These are phyloP conservation scores for Penicillium paradoxum DNA, from an alignment of 495 filamentous ascomycete genomes.

Conservation along the genomic window DNA sequence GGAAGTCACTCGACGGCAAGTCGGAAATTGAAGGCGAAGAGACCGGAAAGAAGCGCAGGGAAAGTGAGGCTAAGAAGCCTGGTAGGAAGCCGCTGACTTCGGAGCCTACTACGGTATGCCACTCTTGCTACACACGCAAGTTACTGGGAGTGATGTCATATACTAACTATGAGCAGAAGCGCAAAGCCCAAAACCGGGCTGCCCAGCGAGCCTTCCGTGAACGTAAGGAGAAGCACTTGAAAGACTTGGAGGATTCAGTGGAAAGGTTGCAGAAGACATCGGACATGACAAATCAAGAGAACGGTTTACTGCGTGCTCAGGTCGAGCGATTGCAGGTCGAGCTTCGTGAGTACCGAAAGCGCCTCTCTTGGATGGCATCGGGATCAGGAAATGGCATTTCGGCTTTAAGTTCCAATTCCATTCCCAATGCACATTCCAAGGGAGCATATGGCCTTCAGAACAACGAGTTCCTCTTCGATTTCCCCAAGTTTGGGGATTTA, in stretches of 20 bases:
- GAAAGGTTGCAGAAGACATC: constrained; percentile 86
- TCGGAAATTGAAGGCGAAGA: constrained; percentile 65
- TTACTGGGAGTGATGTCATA: background rate
- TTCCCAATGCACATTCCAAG: constrained; percentile 32
- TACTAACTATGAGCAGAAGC: constrained; percentile 70
- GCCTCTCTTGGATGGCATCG: constrained; percentile 55
- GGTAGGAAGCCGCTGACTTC: constrained; percentile 93
- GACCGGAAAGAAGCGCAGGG: constrained; percentile 70
- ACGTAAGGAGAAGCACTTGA: constrained; percentile 95
- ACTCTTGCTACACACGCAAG: background rate
- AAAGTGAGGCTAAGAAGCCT: constrained; percentile 87
- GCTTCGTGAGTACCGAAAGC: constrained; percentile 83
- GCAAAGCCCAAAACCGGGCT: constrained; percentile 96
- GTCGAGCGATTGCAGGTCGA: constrained; percentile 84
- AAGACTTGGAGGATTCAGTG: constrained; percentile 93
- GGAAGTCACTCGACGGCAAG: constrained; percentile 75
- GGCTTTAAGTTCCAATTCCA: constrained; percentile 44
- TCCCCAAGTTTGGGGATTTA: constrained; percentile 83
- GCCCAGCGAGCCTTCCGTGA: constrained; percentile 96
- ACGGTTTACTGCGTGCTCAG: constrained; percentile 74
- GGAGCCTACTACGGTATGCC: constrained; percentile 88
- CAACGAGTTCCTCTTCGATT: constrained; percentile 88
- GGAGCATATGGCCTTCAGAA: constrained; percentile 54
- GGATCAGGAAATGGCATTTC: constrained; percentile 45
- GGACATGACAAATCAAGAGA: constrained; percentile 78